Conservation (phyloP, 805 yeast genomes). For the Kluyveromyces aestuarii region DNA sequence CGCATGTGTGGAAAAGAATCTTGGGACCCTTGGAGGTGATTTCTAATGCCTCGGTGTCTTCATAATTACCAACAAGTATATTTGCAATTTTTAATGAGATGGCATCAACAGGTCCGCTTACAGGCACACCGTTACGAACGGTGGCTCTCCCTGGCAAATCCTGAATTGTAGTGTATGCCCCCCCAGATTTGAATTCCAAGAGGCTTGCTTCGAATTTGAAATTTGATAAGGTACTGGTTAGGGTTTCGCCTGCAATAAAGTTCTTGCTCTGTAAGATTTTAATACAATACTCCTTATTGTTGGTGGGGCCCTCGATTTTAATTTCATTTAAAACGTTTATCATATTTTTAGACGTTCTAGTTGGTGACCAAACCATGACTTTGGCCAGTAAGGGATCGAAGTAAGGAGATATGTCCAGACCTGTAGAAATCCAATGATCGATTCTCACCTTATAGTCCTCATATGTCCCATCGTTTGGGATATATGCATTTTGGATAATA, state of each 20-base stretch:
- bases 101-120: slow-evolving; percentile 97
- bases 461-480: slow-evolving; percentile 39
- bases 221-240: slow-evolving; percentile 79
- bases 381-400: slow-evolving; percentile 95
- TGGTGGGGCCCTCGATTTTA: slow-evolving; percentile 74
- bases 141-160: slow-evolving; percentile 89
- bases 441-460: slow-evolving; percentile 65
- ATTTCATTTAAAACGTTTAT: slow-evolving; percentile 81
- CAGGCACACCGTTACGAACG: slow-evolving; percentile 79
- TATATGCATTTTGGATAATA: slow-evolving; percentile 71
- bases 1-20: slow-evolving; percentile 70
- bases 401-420: slow-evolving; percentile 81
- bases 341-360: slow-evolving; percentile 70
- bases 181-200: slow-evolving; percentile 77
- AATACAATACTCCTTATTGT: slow-evolving; percentile 84
- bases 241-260: slow-evolving; percentile 77
- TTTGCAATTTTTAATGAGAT: slow-evolving; percentile 86
- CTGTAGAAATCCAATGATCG: slow-evolving; percentile 89
- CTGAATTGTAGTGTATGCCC: slow-evolving; percentile 93
- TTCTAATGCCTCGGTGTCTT: slow-evolving; percentile 81
- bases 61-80: slow-evolving; percentile 79
- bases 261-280: slow-evolving; percentile 74
- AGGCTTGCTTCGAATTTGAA: slow-evolving; percentile 75
- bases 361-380: slow-evolving; percentile 84
- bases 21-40: slow-evolving; percentile 84